These are phyloP conservation scores for Solanum lycopersicoides DNA, from an alignment of 257 asterid genomes.

Conservation along the genomic window DNA sequence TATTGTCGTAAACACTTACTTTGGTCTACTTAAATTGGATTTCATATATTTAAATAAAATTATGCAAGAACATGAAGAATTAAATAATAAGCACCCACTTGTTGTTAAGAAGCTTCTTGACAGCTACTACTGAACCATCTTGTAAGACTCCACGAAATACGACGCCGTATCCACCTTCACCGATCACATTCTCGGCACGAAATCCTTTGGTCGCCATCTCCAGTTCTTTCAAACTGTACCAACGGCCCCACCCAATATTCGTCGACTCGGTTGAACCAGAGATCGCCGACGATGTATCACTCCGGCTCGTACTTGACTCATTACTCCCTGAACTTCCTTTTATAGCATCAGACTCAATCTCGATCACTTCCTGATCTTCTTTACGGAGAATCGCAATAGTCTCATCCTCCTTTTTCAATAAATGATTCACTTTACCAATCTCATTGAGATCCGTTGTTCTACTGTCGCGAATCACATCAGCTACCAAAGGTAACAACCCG, in stretches of 20 bases:
- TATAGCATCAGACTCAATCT: conserved; percentile 21
- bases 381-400: conserved; percentile 30
- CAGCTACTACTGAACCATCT: conserved; percentile 66
- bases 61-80: not conserved
- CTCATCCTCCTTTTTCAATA: conserved; percentile 12
- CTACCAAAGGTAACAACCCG: conserved; percentile 50
- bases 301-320: conserved; percentile 58
- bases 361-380: conserved; percentile 28
- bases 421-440: not conserved
- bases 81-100: conserved; percentile 32
- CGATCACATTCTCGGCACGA: conserved; percentile 51
- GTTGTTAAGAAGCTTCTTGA: conserved; percentile 66
- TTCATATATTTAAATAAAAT: not conserved
- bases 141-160: conserved; percentile 61
- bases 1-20: not conserved
- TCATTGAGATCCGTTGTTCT: conserved; percentile 25
- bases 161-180: conserved; percentile 86
- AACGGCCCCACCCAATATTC: conserved; percentile 66
- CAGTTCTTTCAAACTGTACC: conserved; percentile 65
- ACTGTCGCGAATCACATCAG: conserved; percentile 18
- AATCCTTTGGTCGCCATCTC: conserved; percentile 57
- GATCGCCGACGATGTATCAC: conserved; percentile 59
- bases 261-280: conserved; percentile 49
- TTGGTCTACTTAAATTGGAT: not conserved
- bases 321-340: conserved; percentile 67